Evolutionary conservation across 2,329 filamentous ascomycete genomes (phyloP), one percentile per base, ranked within the genome.

Genomic region (Fusarium sp.): DNA sequence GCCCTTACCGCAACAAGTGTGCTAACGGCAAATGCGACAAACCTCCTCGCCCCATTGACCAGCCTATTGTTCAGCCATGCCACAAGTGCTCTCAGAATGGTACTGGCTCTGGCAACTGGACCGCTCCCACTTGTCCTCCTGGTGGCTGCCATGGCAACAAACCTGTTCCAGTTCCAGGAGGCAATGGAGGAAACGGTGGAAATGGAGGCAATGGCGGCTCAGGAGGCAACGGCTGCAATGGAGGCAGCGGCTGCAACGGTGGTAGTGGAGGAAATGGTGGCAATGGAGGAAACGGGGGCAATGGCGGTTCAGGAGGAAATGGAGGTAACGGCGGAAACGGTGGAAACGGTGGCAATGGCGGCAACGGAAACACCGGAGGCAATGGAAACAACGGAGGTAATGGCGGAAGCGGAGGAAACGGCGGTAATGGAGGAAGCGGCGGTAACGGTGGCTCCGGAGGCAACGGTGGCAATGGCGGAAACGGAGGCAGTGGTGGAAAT

Each of bases 1-100:
- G 69, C 44, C 68, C 69, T 21, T 64, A 63, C 36, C 69, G 65
- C 46, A 70, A 67, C 15, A 70, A 64, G 34, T 70, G 67, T 17
- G 50, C 67, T 9, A 40, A 31, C 31, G 67, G 67, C 3, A 57
- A 50, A n/a, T 70, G 67, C 5, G 28, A 31, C 28, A 31, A 31
- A 31, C 28, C 28, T 31, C 28, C 28, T 7, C 52, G 42, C 10
- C 51, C 53, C 33, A 39, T 14, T 8, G 33, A 17, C 9, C 47
- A 56, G 17, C 65, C 65, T 38, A n/a, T 65, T 40, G 54, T 67
- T 40, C 55, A 65, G 28, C 67, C 67, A 19, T 70, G 67, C 19
- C 49, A 40, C 10, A 63, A 67, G n/a, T 70, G 67, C 15, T 42
- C 44, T 26, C 31, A 49, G 6, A 65, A 67, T n/a, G 44, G 54